Base-by-base conservation (phyloP, 331 rosid species). In the Acacia pycnantha region DNA sequence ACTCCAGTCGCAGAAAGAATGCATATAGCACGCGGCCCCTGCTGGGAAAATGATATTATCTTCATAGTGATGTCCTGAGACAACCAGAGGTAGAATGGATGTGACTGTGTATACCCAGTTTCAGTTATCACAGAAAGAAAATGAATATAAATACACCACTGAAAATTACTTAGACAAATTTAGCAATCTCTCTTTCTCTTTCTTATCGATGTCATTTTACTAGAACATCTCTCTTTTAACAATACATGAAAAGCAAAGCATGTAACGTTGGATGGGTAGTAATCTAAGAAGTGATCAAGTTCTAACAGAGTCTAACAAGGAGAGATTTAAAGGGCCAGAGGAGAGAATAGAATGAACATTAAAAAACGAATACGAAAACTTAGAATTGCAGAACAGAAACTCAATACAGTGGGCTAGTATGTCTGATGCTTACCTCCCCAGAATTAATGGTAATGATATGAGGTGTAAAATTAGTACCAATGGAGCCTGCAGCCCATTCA, bases 21-120 rank as follows among this genome's bases (percentile, higher is more conserved):
- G 89, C 97, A 95, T 58, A 95, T 88, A 40, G 97, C 90, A 85
- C 92, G 92, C 40, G 97, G 97, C 68, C 98, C 98, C 91, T 95
- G 98, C 87, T 91, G 98, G 74, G 98, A 95, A 88, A 95, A 95
- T 56, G 98, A 95, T 89, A 95, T 95, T 51, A 95, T 85, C 92
- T 95, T 95, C 98, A 93, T 95, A 40, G 93, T 93, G 75, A 95
- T 93, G 83, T 95, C 98, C 98, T 95, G 84, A 70, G 62, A 78
- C 50, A 86, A 74, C 79, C 84, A 69, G 50, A 83, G 81, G 44
- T 61, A 76, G 51, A 70, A 3, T 70, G 22, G 27, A 62, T 65
- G 70, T 74, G 78, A 83, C 15, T 12, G 27, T 35, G 37, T 11
- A 50, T 43, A 79, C 41, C 79, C 19, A 50, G 69, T 77, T 75